Base-by-base conservation (phyloP, 345 rosid species). In the Populus euphratica region DNA sequence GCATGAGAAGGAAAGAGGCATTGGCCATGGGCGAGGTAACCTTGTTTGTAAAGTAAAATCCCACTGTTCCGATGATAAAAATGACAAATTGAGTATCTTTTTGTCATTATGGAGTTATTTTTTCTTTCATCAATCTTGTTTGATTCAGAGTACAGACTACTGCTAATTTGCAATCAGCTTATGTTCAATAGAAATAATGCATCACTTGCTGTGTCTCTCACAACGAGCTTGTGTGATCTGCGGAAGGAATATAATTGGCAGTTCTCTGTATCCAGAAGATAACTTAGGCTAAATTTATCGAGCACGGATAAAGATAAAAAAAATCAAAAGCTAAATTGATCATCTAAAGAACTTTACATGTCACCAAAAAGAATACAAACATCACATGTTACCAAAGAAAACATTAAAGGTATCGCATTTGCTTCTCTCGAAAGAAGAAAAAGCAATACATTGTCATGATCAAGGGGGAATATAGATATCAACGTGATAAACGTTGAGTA, bases 1-100 rank as follows among this genome's bases (percentile, higher is more conserved):
- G 83, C 90, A 61, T 90, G 84, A 87, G 86, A 76, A 36, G 52
- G 76, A 47, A 43, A 68, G 68, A 64, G 35, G 69, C 68, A 61
- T 63, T 9, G 71, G 67, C 11, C 27, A 16, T 69, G 72, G 74
- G 59, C 33, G 77, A 83, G 76, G 56, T 38, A 80, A 20, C 69
- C 47, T 62, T 14, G 76, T 66, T 16, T 80, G 85, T 79, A 87
- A 82, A 80, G 84, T 80, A 54, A 49, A 65, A 54, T 61, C 64
- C 61, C 66, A 59, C 52, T 49, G 71, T 61, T 62, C 23, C 38
- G 23, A 65, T 77, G 83, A 78, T 23, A 61, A 79, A 79, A 74
- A 73, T 83, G 75, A 70, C 68, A 77, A 69, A 50, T 56, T 29
- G 31, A 33, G 39, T 8, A 59, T 18, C 76, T 27, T 75, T 16